Conservation (phyloP, 2,329 filamentous ascomycete genomes). For the Xylaria sp. region DNA sequence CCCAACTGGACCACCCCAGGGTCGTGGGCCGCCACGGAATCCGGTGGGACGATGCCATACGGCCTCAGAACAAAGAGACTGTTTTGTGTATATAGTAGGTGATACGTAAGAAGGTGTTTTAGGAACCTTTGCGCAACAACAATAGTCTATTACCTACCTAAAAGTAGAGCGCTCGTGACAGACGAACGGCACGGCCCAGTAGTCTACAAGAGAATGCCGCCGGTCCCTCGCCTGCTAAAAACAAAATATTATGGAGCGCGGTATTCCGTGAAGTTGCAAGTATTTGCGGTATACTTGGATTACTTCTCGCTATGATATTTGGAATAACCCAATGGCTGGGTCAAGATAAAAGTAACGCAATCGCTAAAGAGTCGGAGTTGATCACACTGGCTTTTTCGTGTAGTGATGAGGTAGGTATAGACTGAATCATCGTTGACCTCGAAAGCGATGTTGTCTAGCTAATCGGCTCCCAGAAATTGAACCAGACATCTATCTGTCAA, state of each 20-base stretch:
- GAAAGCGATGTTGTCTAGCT: not conserved
- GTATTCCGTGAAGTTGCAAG: conserved; percentile 11
- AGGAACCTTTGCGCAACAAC: too few relatives aligned
- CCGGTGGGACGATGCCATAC: too few relatives aligned
- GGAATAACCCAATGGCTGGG: conserved; percentile 17
- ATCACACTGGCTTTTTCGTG: conserved; percentile 26
- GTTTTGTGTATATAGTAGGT: too few relatives aligned
- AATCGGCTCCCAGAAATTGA: conserved; percentile 12
- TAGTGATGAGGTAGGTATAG: conserved; percentile 28
- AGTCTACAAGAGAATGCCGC: not conserved
- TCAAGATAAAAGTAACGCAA: conserved; percentile 20
- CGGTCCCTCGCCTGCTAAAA: not conserved
- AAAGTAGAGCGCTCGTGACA: too few relatives aligned
- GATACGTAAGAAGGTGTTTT: too few relatives aligned
- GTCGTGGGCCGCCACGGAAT: not conserved
- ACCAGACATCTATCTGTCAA: conserved; percentile 21
- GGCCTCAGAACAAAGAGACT: too few relatives aligned
- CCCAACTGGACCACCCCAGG: too few relatives aligned
- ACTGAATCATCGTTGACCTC: not conserved
- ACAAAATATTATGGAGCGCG: conserved; percentile 6
- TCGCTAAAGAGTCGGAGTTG: conserved; percentile 29
- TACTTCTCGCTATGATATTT: conserved; percentile 18
- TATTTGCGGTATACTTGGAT: conserved; percentile 12
- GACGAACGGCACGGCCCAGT: not conserved
- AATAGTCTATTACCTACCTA: too few relatives aligned